A percentile compares a stretch with the other conserved stretches of the same genome.
phyloP scores from a whole-genome alignment of 345 rosid species.

The Aurinia saxatilis region DNA sequence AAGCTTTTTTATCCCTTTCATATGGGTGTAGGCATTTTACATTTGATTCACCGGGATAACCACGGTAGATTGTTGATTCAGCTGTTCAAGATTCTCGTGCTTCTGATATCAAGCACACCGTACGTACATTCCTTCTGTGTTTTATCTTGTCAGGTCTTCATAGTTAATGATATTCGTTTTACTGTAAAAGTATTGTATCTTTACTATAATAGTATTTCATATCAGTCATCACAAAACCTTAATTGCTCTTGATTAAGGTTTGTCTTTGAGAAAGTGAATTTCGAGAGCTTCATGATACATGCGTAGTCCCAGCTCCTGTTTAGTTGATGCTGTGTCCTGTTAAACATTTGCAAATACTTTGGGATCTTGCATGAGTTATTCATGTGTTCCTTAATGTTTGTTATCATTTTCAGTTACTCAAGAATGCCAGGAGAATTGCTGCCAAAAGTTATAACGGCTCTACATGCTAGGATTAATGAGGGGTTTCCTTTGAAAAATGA shows the following conservation, averaged over 20 bases:
- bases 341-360: neutral
- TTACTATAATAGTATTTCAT: neutral
- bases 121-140: slow-evolving; percentile 38
- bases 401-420: slow-evolving; percentile 52
- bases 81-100: slow-evolving; percentile 74
- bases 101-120: slow-evolving; percentile 85
- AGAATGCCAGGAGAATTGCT: slow-evolving; percentile 85
- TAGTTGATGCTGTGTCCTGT: slow-evolving; percentile 3
- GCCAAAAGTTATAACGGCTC: slow-evolving; percentile 52
- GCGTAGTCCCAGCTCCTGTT: neutral
- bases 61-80: slow-evolving; percentile 61
- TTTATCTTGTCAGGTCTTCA: slow-evolving; percentile 3
- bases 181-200: slow-evolving; percentile 3
- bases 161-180: neutral
- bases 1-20: neutral
- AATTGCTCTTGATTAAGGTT: slow-evolving; percentile 8
- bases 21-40: slow-evolving; percentile 55
- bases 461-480: slow-evolving; percentile 45
- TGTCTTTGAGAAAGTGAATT: neutral
- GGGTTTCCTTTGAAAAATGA: slow-evolving; percentile 60
- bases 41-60: slow-evolving; percentile 67
- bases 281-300: neutral
- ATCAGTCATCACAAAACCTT: neutral
- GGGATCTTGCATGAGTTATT: slow-evolving; percentile 13
- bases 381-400: slow-evolving; percentile 17